These are phyloP conservation scores for Penicillium canariense DNA, from an alignment of 495 filamentous ascomycete genomes.

Conservation along the genomic window DNA sequence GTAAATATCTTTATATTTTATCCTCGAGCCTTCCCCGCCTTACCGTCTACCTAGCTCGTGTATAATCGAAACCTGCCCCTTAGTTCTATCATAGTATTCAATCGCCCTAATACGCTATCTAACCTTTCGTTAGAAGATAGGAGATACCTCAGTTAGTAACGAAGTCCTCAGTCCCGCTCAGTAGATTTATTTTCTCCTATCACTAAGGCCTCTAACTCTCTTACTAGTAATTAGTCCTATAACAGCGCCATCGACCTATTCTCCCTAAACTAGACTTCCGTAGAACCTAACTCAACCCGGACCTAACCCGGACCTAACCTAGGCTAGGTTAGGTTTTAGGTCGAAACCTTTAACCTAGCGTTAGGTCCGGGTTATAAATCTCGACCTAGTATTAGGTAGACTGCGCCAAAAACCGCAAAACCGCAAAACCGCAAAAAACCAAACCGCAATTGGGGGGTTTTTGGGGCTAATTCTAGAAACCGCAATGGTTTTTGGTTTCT, in stretches of 20 bases:
- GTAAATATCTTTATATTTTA: not conserved
- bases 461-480: too few species aligned
- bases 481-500: too few species aligned
- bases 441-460: too few species aligned
- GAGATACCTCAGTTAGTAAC: constrained; percentile 24
- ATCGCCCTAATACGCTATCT: constrained; percentile 18
- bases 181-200: constrained; percentile 17
- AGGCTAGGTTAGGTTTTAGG: not conserved
- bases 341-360: not conserved
- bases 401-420: too few species aligned
- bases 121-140: constrained; percentile 20
- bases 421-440: too few species aligned
- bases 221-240: constrained; percentile 44
- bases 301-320: too few species aligned
- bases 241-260: constrained; percentile 44
- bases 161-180: constrained; percentile 26
- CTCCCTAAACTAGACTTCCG: constrained; percentile 35
- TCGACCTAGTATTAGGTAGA: too few species aligned
- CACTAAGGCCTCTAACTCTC: constrained; percentile 28
- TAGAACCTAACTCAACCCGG: constrained; percentile 35
- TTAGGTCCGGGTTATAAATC: too few species aligned
- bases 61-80: not conserved
- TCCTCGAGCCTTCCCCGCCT: not conserved
- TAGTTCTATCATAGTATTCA: constrained; percentile 20
- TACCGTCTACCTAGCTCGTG: not conserved